Evolutionary conservation across 2,329 filamentous ascomycete species (phyloP), one percentile per base, ranked within the genome.

Genomic region (Aspergillus floridensis): DNA sequence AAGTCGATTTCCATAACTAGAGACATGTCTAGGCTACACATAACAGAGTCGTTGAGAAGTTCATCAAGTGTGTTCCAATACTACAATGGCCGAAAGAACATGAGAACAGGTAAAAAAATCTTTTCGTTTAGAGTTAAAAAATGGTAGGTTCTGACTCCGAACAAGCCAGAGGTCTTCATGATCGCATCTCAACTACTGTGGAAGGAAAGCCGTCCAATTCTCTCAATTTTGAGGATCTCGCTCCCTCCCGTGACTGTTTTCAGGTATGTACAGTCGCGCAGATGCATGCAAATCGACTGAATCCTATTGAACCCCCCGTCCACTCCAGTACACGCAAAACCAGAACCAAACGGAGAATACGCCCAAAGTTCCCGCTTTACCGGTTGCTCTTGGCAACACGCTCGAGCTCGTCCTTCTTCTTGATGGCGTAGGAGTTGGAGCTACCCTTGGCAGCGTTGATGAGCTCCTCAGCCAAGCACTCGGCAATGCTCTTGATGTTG

Each of bases 321-420:
- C 72, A 74, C 72, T 73, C 73, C 72, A 70, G 67, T 67, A 74
- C 71, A 70, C 70, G 69, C 71, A 71, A 74, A 73, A 74, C 67
- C 64, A 73, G 72, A 66, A 72, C 69, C 68, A 73, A 73, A 76
- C 69, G 72, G 69, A 74, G 69, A 76, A 72, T 67, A 70, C 66
- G 67, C 67, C 70, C 68, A 72, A 70, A 59, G 73, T 66, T 70
- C 67, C 60, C 70, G 66, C 66, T 93, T 93, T 98, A 99, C 90
- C 95, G 91, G 90, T 99, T 99, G 88, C 88, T 92, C 92, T 99
- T 99, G 84, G 95, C 95, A 76, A 99, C 95, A 95, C 95, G 95
- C 90, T 99, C 95, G 85, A 99, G 84, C 90, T 99, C 96, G 83
- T 99, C 95, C 93, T 99, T 99, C 92, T 99, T 99, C 92, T 99